Evolutionary conservation across 2,329 filamentous ascomycete genomes (phyloP).

Genomic region (Curvularia eragrostidis): DNA sequence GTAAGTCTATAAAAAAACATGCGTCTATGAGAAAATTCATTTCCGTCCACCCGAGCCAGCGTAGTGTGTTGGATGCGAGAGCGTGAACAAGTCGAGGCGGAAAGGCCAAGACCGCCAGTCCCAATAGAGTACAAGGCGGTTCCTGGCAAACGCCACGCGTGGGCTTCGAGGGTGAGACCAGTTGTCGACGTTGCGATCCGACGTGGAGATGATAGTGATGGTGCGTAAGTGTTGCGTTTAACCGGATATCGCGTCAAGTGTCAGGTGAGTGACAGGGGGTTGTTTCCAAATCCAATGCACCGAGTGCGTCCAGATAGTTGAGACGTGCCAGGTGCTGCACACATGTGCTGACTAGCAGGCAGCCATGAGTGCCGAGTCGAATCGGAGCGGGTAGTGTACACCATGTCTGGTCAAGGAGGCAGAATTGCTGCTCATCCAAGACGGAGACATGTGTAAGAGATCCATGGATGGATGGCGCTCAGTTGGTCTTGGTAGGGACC

Average conservation of each 20-base stretch:
- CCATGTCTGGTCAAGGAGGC: not conserved
- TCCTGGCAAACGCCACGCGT: slow-evolving; percentile 16
- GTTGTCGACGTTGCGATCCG: slow-evolving; percentile 26
- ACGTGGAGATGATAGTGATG: not conserved
- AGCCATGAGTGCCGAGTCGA: slow-evolving; percentile 25
- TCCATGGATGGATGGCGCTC: slow-evolving; percentile 8
- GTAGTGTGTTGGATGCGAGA: slow-evolving; percentile 41
- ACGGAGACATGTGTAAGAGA: slow-evolving; percentile 20
- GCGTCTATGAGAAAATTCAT: slow-evolving; percentile 36
- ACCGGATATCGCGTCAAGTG: slow-evolving; percentile 27
- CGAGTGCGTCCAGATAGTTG: slow-evolving; percentile 32
- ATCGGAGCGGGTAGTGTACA: slow-evolving; percentile 20
- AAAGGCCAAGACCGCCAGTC: slow-evolving; percentile 23
- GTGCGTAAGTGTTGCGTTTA: slow-evolving; percentile 26
- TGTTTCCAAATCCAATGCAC: slow-evolving; percentile 27
- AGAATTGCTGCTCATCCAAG: not conserved
- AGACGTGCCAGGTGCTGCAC: slow-evolving; percentile 34
- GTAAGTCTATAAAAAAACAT: slow-evolving; percentile 25
- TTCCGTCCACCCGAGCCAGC: slow-evolving; percentile 48
- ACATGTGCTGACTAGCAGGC: slow-evolving; percentile 28
- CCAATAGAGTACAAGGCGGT: slow-evolving; percentile 14
- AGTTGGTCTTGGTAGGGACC: slow-evolving; percentile 50
- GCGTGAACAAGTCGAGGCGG: slow-evolving; percentile 30
- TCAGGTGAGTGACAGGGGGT: slow-evolving; percentile 31
- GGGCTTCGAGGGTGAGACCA: slow-evolving; percentile 18